Base-by-base conservation (phyloP, 2,329 filamentous ascomycete genomes). In the Trichoderma sp. region DNA sequence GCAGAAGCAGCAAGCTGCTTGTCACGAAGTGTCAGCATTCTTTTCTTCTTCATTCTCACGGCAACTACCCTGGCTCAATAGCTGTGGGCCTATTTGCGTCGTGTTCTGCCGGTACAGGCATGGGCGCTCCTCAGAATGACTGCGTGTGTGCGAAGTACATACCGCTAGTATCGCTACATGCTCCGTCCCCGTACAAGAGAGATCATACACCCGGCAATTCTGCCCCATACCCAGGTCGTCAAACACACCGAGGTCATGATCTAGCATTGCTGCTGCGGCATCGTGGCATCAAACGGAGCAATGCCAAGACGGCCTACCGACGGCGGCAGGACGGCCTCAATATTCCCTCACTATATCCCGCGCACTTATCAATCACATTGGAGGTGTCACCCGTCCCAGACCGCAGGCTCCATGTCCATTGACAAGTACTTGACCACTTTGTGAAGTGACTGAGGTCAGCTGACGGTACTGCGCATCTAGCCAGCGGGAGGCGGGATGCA, bases 371-470 rank as follows among this genome's bases (percentile, higher is more conserved):
- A 45, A 63, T 30, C 48, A 54, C 26, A 17, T 63, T 45, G 59
- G 48, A 21, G 45, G 48, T 60, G 63, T 41, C 60, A 63, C 54
- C 60, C 43, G 41, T 56, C 41, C 24, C 28, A 39, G 50, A 34
- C 26, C 41, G 60, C 51, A 48, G 30, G 26, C 50, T 63, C 44
- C 41, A 50, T 54, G 48, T 19, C 50, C 56, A 19, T 28, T 39
- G 55, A 65, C 34, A 55, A 52, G 47, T 48, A 60, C 34, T 14
- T 14, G 3, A 39, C 10, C 34, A 39, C 34, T 14, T 39, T 14
- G 34, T 39, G 34, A 55, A 44, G 56, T 48, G 55, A 43, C 63
- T 50, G 48, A 65, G 56, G 63, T 65, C 63, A 65, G 63, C 55
- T 65, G 55, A 60, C 63, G 55, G 55, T 34, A 30, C 48, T 50